These are phyloP conservation scores for Acanthamoeba lenticulata DNA, from an alignment of 208 protist genomes.

Conservation along the genomic window DNA sequence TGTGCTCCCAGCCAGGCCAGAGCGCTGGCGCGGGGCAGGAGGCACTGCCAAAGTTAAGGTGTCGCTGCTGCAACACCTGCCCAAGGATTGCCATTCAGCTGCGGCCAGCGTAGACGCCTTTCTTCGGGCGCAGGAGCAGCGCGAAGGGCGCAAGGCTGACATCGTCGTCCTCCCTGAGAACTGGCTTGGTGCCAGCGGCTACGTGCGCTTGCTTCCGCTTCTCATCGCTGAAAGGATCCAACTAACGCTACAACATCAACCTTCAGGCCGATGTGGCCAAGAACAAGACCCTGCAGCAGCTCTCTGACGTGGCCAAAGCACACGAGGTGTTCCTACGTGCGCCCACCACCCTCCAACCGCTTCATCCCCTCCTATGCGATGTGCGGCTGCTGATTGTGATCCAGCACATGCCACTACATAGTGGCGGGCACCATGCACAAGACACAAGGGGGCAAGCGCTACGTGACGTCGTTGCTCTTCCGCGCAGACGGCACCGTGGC, in stretches of 20 bases:
- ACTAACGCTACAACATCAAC: background rate
- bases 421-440: slow-evolving; percentile 45
- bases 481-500: background rate
- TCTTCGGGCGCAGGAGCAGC: background rate
- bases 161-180: slow-evolving; percentile 57
- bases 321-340: background rate
- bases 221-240: background rate
- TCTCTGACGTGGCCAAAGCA: background rate
- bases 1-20: background rate
- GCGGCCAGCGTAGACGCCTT: slow-evolving; percentile 2
- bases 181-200: background rate
- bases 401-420: too few relatives aligned
- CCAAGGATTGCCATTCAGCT: background rate
- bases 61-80: slow-evolving; percentile 25
- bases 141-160: slow-evolving; percentile 42
- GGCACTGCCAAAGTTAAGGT: background rate
- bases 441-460: background rate
- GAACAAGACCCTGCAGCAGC: background rate
- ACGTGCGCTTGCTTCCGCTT: background rate
- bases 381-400: too few relatives aligned
- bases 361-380: too few relatives aligned
- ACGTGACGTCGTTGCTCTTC: slow-evolving; percentile 48
- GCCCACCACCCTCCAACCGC: background rate
- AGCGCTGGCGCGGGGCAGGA: background rate
- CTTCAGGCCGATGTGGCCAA: background rate